Conservation (phyloP, 73 alveolate genomes). For the Urostyla sp. region DNA sequence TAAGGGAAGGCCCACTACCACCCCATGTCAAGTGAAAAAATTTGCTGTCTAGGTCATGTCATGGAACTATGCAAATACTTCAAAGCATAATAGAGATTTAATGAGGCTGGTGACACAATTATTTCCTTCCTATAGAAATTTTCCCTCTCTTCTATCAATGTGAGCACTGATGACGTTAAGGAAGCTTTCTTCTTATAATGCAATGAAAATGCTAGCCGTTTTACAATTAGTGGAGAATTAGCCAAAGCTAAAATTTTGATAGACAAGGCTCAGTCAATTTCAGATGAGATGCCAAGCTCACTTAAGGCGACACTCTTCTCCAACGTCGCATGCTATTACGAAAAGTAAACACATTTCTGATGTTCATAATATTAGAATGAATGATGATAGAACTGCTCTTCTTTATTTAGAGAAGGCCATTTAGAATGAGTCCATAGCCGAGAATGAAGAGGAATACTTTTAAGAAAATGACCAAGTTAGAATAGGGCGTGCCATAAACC, state of each 20-base stretch:
- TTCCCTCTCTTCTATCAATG: neutral
- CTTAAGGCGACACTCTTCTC: slow-evolving; percentile 41
- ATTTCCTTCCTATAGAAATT: neutral
- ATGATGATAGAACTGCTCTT: slow-evolving; percentile 44
- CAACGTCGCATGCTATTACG: slow-evolving; percentile 39
- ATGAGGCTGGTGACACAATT: slow-evolving; percentile 29
- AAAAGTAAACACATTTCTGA: slow-evolving; percentile 9
- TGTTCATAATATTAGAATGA: neutral
- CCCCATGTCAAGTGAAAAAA: neutral
- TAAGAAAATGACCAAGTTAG: neutral
- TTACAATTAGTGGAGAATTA: slow-evolving; percentile 24
- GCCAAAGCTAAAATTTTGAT: slow-evolving; percentile 31
- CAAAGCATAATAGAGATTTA: slow-evolving; percentile 3
- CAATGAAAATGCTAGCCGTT: slow-evolving; percentile 37
- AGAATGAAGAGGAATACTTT: neutral
- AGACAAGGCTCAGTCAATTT: slow-evolving; percentile 25
- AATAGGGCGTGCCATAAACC: slow-evolving; percentile 44
- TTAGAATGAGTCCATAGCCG: neutral
- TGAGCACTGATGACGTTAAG: neutral
- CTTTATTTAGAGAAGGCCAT: slow-evolving; percentile 18
- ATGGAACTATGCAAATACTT: slow-evolving; percentile 8
- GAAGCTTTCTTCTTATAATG: slow-evolving; percentile 10
- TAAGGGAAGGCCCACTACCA: too few species aligned
- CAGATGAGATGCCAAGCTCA: slow-evolving; percentile 26
- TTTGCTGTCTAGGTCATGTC: slow-evolving; percentile 16